A percentile compares a stretch with the other conserved stretches of the same genome.
phyloP scores from a whole-genome alignment of 345 rosid species.

The Salix dunnii region DNA sequence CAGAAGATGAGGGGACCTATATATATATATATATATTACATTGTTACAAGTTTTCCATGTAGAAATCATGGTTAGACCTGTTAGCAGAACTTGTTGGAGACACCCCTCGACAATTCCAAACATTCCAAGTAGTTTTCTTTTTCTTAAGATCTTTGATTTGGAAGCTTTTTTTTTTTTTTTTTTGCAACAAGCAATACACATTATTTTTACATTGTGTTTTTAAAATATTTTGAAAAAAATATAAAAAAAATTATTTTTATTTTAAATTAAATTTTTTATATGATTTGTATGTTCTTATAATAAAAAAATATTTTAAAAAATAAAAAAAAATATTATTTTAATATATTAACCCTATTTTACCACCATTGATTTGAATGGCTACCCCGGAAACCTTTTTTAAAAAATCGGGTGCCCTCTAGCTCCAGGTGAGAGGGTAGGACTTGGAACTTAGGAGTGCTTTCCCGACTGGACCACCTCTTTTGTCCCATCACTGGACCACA shows the following conservation, averaged over 20 bases:
- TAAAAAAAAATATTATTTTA: too few species aligned
- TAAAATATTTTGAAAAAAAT: too few species aligned
- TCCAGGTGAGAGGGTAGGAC: background rate
- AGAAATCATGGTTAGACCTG: background rate
- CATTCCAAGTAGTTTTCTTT: background rate
- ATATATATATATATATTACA: too few species aligned
- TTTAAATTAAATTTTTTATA: too few species aligned
- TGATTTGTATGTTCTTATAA: too few species aligned
- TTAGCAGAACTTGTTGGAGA: background rate
- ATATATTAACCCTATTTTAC: too few species aligned
- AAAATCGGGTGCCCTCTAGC: background rate
- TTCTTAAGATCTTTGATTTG: background rate
- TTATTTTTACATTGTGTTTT: too few species aligned
- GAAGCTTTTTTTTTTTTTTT: background rate
- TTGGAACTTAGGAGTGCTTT: background rate
- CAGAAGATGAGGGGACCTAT: background rate
- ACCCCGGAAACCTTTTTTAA: background rate
- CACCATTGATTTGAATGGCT: background rate
- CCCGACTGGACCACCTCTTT: conserved; percentile 14
- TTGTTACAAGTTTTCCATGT: background rate
- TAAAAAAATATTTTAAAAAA: too few species aligned
- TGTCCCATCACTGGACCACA: conserved; percentile 11
- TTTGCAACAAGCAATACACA: background rate
- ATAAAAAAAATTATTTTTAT: too few species aligned
- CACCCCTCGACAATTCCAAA: background rate